Base-by-base conservation (phyloP, 768 basidiomycete species). In the Flagelloscypha sp. region DNA sequence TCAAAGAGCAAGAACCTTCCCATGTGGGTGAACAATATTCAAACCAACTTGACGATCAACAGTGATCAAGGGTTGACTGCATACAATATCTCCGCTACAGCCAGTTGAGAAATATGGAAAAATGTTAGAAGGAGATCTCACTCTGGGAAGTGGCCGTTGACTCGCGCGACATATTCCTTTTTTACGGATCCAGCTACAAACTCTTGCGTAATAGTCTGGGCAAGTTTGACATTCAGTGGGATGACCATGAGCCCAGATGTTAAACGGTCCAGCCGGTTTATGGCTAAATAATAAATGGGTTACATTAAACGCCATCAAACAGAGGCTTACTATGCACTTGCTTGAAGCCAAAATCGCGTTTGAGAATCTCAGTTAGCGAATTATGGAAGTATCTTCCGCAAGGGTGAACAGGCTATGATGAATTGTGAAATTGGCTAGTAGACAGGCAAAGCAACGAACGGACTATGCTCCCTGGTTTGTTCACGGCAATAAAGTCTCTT, bases 391-490 rank as follows among this genome's bases (percentile, higher is more conserved):
- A 99, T 43, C 95, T 65, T 6, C 95, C 95, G 0, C 88, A 80
- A 1, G 88, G 78, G 55, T 99, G 94, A 2, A 97, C 84, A 19
- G 92, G 89, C 88, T 89, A 51, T 19, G 50, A 37, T 36, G 30
- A 22, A 24, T 19, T 38, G 36, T 39, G 36, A 37, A 38, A 24
- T 25, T 31, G 35, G 24, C 16, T 24, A 35, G 19, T 21, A 38
- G 35, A 41, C 24, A 29, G 39, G 23, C 27, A 42, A 23, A 29
- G n/a, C 28, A 45, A 49, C 42, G 52, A 45, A 76, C 92, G 59
- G 56, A 95, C 93, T 53, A 97, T 88, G 54, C 85, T 86, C 22
- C 94, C 94, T 3, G 94, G 94, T 66, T 99, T 99, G 51, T 97
- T 84, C 19, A 99, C 84, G 10, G 97, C 84, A 23, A 98, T 75